Evolutionary conservation across 495 filamentous ascomycete species (phyloP).

Genomic region (Neurospora sp.): DNA sequence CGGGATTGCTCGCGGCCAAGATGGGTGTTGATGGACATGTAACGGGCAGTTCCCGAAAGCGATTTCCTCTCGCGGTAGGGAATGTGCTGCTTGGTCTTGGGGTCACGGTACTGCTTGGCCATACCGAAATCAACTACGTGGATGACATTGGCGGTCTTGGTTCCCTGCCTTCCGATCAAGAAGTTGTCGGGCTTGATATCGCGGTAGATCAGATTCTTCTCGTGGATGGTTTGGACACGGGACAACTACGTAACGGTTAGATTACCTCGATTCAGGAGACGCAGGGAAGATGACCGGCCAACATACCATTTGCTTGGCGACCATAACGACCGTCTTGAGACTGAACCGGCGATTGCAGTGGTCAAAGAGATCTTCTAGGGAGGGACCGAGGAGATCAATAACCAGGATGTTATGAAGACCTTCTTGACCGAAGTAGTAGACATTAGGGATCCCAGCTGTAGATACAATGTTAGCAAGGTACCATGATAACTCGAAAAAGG

Average conservation of each 20-base stretch:
- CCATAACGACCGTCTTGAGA: slow-evolving; percentile 98
- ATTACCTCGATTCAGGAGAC: neutral
- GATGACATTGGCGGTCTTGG: slow-evolving; percentile 93
- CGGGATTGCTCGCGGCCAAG: slow-evolving; percentile 92
- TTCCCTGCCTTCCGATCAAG: slow-evolving; percentile 85
- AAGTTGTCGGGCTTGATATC: slow-evolving; percentile 99
- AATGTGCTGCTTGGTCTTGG: slow-evolving; percentile 99
- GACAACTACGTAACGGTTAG: slow-evolving; percentile 50
- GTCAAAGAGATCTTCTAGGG: slow-evolving; percentile 95
- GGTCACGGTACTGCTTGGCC: slow-evolving; percentile 98
- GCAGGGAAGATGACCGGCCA: neutral
- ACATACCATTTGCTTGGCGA: slow-evolving; percentile 97
- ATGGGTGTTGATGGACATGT: slow-evolving; percentile 99
- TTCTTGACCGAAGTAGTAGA: slow-evolving; percentile 99
- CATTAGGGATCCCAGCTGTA: slow-evolving; percentile 94
- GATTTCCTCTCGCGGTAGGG: slow-evolving; percentile 97
- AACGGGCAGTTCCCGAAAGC: slow-evolving; percentile 90
- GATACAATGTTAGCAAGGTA: slow-evolving; percentile 10
- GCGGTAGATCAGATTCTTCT: slow-evolving; percentile 98
- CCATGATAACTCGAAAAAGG: neutral
- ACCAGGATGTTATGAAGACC: slow-evolving; percentile 98
- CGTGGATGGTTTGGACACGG: slow-evolving; percentile 96
- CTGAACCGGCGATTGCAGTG: slow-evolving; percentile 93
- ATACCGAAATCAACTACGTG: slow-evolving; percentile 99
- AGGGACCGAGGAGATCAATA: slow-evolving; percentile 93